Evolutionary conservation across 2,329 filamentous ascomycete species (phyloP), one percentile per base, ranked within the genome.

Genomic region (Xylariaceae sp.): DNA sequence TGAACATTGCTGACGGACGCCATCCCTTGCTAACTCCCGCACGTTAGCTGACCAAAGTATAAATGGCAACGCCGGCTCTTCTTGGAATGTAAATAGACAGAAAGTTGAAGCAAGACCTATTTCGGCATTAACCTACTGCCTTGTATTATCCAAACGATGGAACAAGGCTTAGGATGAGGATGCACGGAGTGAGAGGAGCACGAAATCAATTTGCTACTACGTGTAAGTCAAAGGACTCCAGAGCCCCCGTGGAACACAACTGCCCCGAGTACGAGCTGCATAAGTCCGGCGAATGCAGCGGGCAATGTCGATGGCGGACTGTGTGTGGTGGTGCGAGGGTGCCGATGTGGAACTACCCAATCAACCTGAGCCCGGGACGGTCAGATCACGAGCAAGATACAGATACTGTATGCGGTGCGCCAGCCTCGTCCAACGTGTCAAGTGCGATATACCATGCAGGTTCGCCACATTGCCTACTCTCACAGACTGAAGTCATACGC

Each of bases 21-120:
- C 44, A 53, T 54, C 51, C 56, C 51, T 58, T 46, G 48, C 48
- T 47, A 46, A 51, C 42, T 56, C 53, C 55, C 49, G 56, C 52
- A 47, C 43, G 42, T 47, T 47, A 36, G 48, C 33, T 53, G 36
- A 49, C 49, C 55, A 49, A 58, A 45, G 28, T 44, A 45, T 51
- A 50, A 50, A 53, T 49, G 46, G 47, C 17, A 43, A 34, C 38
- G 28, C 45, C 18, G 40, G 42, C n/a, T 47, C 55, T 49, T 42
- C 17, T 47, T 44, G 17, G 50, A 57, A 55, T 53, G 53, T 28
- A 7, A 5, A 28, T 28, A 28, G 22, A 28, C 22, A 28, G 22
- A n/a, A n/a, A 28, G 22, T 28, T 28, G 22, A 28, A 28, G 7
- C 7, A 28, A 28, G 4, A 28, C 22, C 4, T 28, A 28, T 28